Conservation (phyloP, 257 asterid species). For the Solanum lignicaule region DNA sequence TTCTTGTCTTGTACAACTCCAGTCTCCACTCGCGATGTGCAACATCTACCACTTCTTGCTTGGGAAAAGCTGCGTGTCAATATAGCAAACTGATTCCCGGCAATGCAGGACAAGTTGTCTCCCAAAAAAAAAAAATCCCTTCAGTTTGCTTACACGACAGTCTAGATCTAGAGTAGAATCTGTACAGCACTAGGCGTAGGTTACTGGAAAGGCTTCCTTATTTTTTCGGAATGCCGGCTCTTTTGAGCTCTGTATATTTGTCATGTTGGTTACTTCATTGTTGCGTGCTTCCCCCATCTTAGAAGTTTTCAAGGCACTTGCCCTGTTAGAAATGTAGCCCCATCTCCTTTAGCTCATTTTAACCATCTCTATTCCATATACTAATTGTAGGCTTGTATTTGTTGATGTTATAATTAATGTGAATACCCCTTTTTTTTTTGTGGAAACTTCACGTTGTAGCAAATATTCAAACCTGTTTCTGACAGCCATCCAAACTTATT, state of each 20-base stretch:
- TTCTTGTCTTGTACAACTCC: not conserved
- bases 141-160: slow-evolving; percentile 21
- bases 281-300: not conserved
- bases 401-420: not conserved
- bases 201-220: slow-evolving; percentile 2
- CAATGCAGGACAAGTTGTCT: not conserved
- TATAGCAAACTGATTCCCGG: slow-evolving; percentile 7
- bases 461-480: not conserved
- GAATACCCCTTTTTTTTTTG: not conserved
- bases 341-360: not conserved
- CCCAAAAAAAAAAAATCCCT: not conserved
- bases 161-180: slow-evolving; percentile 14
- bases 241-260: slow-evolving; percentile 38
- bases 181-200: slow-evolving; percentile 27
- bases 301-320: not conserved
- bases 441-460: not conserved
- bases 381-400: not conserved
- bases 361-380: not conserved
- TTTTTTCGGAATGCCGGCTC: slow-evolving; percentile 24
- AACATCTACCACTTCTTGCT: not conserved
- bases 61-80: slow-evolving; percentile 2
- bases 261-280: not conserved
- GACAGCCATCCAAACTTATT: not conserved
- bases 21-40: not conserved
- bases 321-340: not conserved